Base-by-base conservation (phyloP, 2,329 filamentous ascomycete species). In the Colletotrichum acutatum region DNA sequence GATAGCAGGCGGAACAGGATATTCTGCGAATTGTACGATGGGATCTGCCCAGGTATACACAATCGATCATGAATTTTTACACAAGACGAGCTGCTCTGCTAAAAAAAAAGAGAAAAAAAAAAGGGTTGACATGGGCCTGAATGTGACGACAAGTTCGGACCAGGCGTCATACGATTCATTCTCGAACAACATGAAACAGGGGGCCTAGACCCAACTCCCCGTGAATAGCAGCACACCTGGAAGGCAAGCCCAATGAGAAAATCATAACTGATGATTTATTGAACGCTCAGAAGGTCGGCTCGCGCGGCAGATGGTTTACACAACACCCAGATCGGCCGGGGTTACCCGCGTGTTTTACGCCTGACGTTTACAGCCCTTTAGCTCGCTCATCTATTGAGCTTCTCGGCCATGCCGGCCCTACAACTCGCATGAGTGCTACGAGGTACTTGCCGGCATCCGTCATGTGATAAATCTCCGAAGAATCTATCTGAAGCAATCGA, bases 401-500 rank as follows among this genome's bases (percentile, higher is more conserved):
- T 2, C 16, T 54, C 65, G 58, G 37, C 42, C 58, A 59, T 63
- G 52, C 52, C 52, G 58, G 58, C 12, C 5, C 16, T 16, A 6
- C 11, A 3, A 6, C 19, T 16, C 11, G 22, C 12, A 3, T 0
- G 6, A 24, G 1, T 46, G 16, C 26, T 30, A 2, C 19, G 6
- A 11, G 11, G 24, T 42, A 24, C 11, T 62, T 53, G 5, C 46
- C 7, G 28, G 3, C n/a, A 11, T 9, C 46, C 4, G 7, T 42
- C 61, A 24, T 6, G 22, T 9, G 1, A 54, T 32, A 14, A 49
- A 7, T 19, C 22, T 19, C 4, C 49, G 32, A 19, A 5, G n/a
- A 49, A 69, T 72, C 46, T 70, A 72, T 65, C 54, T 24, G 70
- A 69, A 32, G 60, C 69, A 64, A 11, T 30, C 16, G 5, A 60